Evolutionary conservation across 345 rosid genomes (phyloP).

Genomic region (Bruguiera sexangula): DNA sequence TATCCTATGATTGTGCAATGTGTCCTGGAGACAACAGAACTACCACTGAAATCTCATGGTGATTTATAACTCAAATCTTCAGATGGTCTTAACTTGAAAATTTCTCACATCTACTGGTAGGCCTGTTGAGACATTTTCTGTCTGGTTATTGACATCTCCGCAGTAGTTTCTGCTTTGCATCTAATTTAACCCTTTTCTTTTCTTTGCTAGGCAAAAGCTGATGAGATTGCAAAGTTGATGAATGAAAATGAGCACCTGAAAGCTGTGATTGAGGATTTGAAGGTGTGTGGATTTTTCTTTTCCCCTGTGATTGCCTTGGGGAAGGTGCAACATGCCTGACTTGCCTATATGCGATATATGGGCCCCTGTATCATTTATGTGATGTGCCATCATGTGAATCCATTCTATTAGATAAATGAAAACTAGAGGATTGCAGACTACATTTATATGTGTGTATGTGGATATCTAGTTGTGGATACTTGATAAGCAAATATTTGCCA

Average conservation of each 20-base stretch:
- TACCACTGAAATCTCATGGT: too few relatives aligned
- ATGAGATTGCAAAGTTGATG: slow-evolving; percentile 92
- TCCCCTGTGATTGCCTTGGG: neutral
- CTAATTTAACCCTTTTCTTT: slow-evolving; percentile 8
- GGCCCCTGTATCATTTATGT: too few relatives aligned
- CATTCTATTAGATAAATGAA: neutral
- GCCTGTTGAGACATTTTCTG: neutral
- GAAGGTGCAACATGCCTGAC: neutral
- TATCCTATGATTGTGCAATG: too few relatives aligned
- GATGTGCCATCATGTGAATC: too few relatives aligned
- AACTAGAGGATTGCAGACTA: too few relatives aligned
- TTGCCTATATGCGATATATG: neutral
- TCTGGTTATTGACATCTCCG: neutral
- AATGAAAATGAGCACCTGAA: slow-evolving; percentile 94
- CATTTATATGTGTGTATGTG: too few relatives aligned
- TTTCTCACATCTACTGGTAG: too few relatives aligned
- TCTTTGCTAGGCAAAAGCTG: slow-evolving; percentile 87
- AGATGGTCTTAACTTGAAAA: too few relatives aligned
- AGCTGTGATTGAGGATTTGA: slow-evolving; percentile 69
- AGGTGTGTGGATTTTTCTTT: slow-evolving; percentile 47
- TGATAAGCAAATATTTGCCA: too few relatives aligned
- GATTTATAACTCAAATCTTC: too few relatives aligned
- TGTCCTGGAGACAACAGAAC: too few relatives aligned
- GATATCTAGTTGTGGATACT: too few relatives aligned
- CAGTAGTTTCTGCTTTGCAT: slow-evolving; percentile 14